These are phyloP conservation scores for Saturnispora mendoncae DNA, from an alignment of 805 yeast species.

Conservation along the genomic window DNA sequence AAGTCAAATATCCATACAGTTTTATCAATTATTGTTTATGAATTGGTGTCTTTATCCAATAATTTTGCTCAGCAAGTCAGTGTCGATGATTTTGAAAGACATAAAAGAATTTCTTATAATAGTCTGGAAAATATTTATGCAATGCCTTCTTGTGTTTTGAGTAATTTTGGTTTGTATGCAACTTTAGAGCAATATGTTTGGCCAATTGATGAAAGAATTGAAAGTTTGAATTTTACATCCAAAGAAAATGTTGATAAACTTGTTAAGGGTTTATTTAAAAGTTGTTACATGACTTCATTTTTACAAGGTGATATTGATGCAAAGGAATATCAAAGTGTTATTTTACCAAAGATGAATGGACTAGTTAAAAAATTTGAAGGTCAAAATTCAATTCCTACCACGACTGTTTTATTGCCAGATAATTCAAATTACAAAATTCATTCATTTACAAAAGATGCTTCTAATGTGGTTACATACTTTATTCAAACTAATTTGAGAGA, in stretches of 20 bases:
- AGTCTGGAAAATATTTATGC: constrained; percentile 37
- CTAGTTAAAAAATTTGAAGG: constrained; percentile 14
- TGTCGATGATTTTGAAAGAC: constrained; percentile 34
- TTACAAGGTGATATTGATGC: constrained; percentile 42
- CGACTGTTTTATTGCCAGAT: constrained; percentile 31
- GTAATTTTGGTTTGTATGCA: constrained; percentile 41
- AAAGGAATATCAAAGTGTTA: not conserved
- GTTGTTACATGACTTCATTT: constrained; percentile 33
- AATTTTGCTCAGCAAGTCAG: constrained; percentile 13
- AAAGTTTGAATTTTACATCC: constrained; percentile 41
- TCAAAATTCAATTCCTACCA: constrained; percentile 21
- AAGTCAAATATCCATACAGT: constrained; percentile 31
- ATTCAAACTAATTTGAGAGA: constrained; percentile 47
- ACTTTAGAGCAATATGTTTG: constrained; percentile 50
- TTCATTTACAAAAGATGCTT: constrained; percentile 39
- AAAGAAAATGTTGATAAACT: constrained; percentile 28
- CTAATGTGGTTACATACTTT: constrained; percentile 43
- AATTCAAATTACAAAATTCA: constrained; percentile 31
- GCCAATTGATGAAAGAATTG: constrained; percentile 45
- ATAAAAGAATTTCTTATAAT: constrained; percentile 39
- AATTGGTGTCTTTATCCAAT: constrained; percentile 22
- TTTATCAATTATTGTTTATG: constrained; percentile 27
- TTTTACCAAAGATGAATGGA: constrained; percentile 12
- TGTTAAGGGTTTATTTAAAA: constrained; percentile 22
- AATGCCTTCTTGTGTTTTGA: constrained; percentile 39